phyloP scores from a whole-genome alignment of 2,329 filamentous ascomycete genomes.

The Fusarium concolor region DNA sequence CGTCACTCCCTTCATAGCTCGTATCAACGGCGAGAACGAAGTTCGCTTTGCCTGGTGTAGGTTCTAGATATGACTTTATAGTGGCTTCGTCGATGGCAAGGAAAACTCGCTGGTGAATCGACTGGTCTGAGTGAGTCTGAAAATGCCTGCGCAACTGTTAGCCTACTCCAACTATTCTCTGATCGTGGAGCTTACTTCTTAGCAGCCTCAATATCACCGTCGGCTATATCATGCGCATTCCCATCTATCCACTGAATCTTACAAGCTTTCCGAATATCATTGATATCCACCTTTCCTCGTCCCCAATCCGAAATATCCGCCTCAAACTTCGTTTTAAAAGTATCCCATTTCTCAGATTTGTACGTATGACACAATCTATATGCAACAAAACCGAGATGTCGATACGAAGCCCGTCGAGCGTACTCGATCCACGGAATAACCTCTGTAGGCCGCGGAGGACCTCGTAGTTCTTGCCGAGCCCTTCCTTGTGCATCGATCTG shows the following conservation, averaged over 20 bases:
- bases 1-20: background rate
- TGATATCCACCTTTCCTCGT: background rate
- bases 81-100: constrained; percentile 42
- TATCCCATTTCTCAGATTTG: constrained; percentile 39
- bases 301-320: constrained; percentile 46
- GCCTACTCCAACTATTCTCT: background rate
- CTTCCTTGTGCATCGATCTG: constrained; percentile 23
- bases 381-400: constrained; percentile 8
- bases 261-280: constrained; percentile 26
- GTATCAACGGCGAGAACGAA: constrained; percentile 40
- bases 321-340: constrained; percentile 44
- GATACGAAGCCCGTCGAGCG: background rate
- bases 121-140: background rate
- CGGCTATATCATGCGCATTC: constrained; percentile 15
- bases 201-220: constrained; percentile 37
- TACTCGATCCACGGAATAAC: constrained; percentile 28
- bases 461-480: constrained; percentile 31
- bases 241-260: constrained; percentile 44
- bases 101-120: constrained; percentile 10
- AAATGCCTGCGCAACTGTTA: constrained; percentile 22
- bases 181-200: constrained; percentile 26
- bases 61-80: constrained; percentile 43
- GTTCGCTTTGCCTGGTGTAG: background rate
- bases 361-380: constrained; percentile 41
- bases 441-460: background rate